These are phyloP conservation scores for Candida peoriensis DNA, from an alignment of 805 yeast species.

Conservation along the genomic window DNA sequence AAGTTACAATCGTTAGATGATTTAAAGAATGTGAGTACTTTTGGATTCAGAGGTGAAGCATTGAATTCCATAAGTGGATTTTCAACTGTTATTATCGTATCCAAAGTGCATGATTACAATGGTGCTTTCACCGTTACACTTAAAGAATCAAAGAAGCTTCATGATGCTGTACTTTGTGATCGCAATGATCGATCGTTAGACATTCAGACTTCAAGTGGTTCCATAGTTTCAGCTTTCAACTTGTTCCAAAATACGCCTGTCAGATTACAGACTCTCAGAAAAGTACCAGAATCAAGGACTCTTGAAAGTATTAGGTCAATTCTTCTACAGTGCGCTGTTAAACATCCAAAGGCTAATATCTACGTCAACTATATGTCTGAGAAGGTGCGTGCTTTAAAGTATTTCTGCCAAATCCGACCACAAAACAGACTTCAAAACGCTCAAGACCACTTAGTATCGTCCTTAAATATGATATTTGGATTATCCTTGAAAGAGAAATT, in stretches of 20 bases:
- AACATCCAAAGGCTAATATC: slow-evolving; percentile 22
- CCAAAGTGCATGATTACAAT: slow-evolving; percentile 33
- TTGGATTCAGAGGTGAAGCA: slow-evolving; percentile 76
- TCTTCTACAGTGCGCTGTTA: slow-evolving; percentile 27
- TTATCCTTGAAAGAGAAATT: slow-evolving; percentile 15
- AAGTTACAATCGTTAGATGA: slow-evolving; percentile 38
- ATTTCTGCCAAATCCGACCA: too few species aligned
- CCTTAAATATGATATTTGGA: slow-evolving; percentile 30
- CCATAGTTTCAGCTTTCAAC: slow-evolving; percentile 32
- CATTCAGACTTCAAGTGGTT: slow-evolving; percentile 29
- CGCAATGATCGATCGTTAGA: slow-evolving; percentile 5
- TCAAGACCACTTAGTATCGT: slow-evolving; percentile 10
- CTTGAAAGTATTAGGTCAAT: slow-evolving; percentile 26
- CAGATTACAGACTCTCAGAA: slow-evolving; percentile 27
- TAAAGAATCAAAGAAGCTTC: background rate
- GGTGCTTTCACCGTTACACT: slow-evolving; percentile 21
- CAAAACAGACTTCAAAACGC: too few species aligned
- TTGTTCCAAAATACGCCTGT: slow-evolving; percentile 42
- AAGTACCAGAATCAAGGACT: slow-evolving; percentile 19
- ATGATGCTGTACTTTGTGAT: slow-evolving; percentile 8
- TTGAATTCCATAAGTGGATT: slow-evolving; percentile 47
- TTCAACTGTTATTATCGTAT: slow-evolving; percentile 40
- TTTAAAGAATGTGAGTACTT: slow-evolving; percentile 34
- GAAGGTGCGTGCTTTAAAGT: slow-evolving; percentile 1
- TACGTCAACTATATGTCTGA: slow-evolving; percentile 3